A percentile compares a stretch with the other conserved stretches of the same genome.
Evolutionary conservation across 306 rosid species (phyloP).

Genomic region (Nissolia schottii): DNA sequence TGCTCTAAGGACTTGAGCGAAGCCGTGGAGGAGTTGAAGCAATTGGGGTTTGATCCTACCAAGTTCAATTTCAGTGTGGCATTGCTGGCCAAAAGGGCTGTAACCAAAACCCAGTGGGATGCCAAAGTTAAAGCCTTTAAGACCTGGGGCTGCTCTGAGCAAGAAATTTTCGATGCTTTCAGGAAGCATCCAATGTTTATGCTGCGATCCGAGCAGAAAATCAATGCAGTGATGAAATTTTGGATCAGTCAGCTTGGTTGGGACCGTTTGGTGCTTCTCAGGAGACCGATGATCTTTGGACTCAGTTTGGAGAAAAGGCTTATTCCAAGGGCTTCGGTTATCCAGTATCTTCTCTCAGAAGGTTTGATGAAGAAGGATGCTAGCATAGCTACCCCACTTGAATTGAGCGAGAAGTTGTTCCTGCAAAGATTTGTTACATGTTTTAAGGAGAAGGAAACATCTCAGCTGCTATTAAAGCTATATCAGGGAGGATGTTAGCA

Average conservation of each 20-base stretch:
- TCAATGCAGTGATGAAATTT: conserved; percentile 32
- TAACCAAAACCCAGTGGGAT: conserved; percentile 34
- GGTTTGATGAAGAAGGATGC: conserved; percentile 32
- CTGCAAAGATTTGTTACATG: conserved; percentile 23
- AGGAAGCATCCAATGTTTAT: conserved; percentile 31
- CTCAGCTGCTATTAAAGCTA: conserved; percentile 4
- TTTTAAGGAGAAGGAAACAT: not conserved
- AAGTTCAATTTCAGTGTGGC: conserved; percentile 20
- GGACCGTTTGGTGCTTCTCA: not conserved
- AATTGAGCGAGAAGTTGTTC: conserved; percentile 4
- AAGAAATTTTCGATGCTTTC: conserved; percentile 29
- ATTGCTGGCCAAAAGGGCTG: not conserved
- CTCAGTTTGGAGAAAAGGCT: conserved; percentile 41
- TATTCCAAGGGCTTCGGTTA: conserved; percentile 35
- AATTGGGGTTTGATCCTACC: conserved; percentile 44
- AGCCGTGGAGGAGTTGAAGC: conserved; percentile 28
- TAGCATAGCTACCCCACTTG: conserved; percentile 5
- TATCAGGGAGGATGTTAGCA: conserved; percentile 1
- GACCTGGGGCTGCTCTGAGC: conserved; percentile 57
- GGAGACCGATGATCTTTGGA: not conserved
- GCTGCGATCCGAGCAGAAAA: conserved; percentile 29
- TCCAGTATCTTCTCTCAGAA: conserved; percentile 25
- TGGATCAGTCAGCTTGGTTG: conserved; percentile 35
- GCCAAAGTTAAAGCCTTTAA: conserved; percentile 31
- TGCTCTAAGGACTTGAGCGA: not conserved